Base-by-base conservation (phyloP, 768 basidiomycete species). In the Lactarius sp. region DNA sequence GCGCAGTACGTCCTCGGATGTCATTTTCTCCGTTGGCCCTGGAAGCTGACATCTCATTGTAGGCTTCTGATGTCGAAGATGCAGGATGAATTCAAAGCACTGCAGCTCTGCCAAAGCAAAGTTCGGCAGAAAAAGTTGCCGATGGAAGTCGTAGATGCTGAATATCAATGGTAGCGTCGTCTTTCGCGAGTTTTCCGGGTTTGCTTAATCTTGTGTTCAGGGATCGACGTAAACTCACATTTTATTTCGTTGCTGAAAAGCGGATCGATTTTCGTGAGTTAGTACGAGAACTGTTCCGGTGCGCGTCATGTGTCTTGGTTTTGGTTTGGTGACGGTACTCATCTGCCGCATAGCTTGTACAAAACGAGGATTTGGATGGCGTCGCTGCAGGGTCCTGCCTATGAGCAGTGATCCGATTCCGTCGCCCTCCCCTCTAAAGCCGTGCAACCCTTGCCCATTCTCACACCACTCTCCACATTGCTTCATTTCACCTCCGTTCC, bases 111-210 rank as follows among this genome's bases (percentile, higher is more conserved):
- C 69, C 86, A 93, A 74, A 90, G 80, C 64, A 98, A 98, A 75
- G 95, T 97, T 14, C 80, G 87, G 58, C 92, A 94, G 74, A 91
- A 95, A 78, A 94, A 94, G 73, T 77, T 98, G 71, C 94, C 94
- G 18, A 99, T 99, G 96, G 93, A 98, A 75, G 94, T 99, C 62
- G 87, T 97, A 54, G 96, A 98, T 75, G 96, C 95, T 37, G 96
- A 98, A 76, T 99, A 95, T 77, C 96, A 99, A 73, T 98, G 94
- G 94, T 94, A 61, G 34, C 88, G 65, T 50, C 37, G 56, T 13
- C 56, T 31, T 1, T 14, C 47, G 22, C 22, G 22, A 27, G 13
- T 18, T 55, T 22, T 12, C 36, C 18, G 16, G 20, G 22, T 54
- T 46, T 54, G 22, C 36, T 37, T 6, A 39, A 16, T 2, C 13